These are phyloP conservation scores for Andrographis paniculata DNA, from an alignment of 305 asterid genomes.

Conservation along the genomic window DNA sequence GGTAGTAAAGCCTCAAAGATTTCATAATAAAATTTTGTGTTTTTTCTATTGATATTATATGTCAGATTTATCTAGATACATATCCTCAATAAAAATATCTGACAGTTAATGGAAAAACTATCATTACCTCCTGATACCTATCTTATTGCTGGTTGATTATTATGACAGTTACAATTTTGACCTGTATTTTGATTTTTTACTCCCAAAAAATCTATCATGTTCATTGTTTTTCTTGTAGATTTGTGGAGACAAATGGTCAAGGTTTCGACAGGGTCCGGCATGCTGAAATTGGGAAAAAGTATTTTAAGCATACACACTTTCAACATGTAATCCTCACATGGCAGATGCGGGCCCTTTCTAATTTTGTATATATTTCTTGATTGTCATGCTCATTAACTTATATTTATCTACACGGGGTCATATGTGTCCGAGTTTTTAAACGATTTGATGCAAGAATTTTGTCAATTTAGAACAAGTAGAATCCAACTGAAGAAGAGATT, in stretches of 20 bases:
- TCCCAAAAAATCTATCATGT: conserved; percentile 11
- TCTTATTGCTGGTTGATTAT: conserved; percentile 9
- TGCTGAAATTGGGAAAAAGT: conserved; percentile 90
- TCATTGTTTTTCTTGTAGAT: conserved; percentile 36
- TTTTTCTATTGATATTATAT: not conserved
- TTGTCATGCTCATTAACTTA: too few species aligned
- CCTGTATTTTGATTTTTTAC: conserved; percentile 12
- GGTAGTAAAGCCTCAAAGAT: not conserved
- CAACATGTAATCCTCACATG: conserved; percentile 59
- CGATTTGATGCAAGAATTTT: too few species aligned
- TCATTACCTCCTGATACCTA: conserved; percentile 9
- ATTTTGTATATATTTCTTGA: not conserved
- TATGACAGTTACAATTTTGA: conserved; percentile 14
- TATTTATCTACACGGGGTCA: too few species aligned
- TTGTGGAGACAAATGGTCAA: conserved; percentile 93
- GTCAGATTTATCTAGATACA: too few species aligned
- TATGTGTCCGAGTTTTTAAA: too few species aligned
- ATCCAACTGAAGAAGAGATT: too few species aligned
- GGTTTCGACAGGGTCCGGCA: conserved; percentile 92
- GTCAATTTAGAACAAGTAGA: too few species aligned
- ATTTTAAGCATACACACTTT: conserved; percentile 83
- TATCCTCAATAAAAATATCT: not conserved
- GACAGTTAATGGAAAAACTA: conserved; percentile 4
- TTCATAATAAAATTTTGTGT: not conserved
- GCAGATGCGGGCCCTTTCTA: too few species aligned